Evolutionary conservation across 208 protist species (phyloP).

Genomic region (Trypanosoma boissoni): DNA sequence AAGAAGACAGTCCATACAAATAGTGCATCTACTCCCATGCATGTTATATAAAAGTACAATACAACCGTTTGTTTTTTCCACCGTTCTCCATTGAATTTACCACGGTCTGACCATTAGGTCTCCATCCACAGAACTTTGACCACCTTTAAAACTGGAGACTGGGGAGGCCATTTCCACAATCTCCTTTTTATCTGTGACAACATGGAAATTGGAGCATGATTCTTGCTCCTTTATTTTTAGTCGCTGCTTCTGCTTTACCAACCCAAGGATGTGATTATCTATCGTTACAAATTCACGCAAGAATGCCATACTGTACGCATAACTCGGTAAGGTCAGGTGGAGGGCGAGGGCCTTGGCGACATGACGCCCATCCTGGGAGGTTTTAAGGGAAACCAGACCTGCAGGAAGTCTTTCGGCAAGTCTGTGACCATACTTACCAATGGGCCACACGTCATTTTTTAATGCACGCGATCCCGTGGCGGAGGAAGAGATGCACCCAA

Average conservation of each 20-base stretch:
- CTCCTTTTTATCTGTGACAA: not conserved
- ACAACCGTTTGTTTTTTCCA: too few relatives aligned
- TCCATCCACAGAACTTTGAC: not conserved
- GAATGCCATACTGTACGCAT: slow-evolving; percentile 39
- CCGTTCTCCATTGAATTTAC: too few relatives aligned
- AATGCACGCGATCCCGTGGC: too few relatives aligned
- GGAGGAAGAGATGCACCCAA: too few relatives aligned
- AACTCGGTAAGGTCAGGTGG: slow-evolving; percentile 61
- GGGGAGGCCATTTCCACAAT: too few relatives aligned
- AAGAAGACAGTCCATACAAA: too few relatives aligned
- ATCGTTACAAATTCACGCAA: slow-evolving; percentile 50
- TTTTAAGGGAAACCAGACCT: slow-evolving; percentile 37
- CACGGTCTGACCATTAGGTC: not conserved
- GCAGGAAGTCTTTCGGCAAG: slow-evolving; percentile 65
- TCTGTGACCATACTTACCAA: slow-evolving; percentile 55
- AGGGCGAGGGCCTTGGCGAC: slow-evolving; percentile 42
- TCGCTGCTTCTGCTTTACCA: not conserved
- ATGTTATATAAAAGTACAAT: too few relatives aligned
- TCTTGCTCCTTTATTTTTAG: not conserved
- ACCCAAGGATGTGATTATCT: slow-evolving; percentile 16
- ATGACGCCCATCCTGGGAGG: slow-evolving; percentile 19
- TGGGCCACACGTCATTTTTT: slow-evolving; percentile 45
- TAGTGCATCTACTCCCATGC: too few relatives aligned
- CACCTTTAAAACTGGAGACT: too few relatives aligned
- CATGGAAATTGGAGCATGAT: not conserved